Percentiles rank a stretch among this genome's conserved stretches.
Conservation (phyloP, 257 asterid species). For the Asclepias syriaca region DNA sequence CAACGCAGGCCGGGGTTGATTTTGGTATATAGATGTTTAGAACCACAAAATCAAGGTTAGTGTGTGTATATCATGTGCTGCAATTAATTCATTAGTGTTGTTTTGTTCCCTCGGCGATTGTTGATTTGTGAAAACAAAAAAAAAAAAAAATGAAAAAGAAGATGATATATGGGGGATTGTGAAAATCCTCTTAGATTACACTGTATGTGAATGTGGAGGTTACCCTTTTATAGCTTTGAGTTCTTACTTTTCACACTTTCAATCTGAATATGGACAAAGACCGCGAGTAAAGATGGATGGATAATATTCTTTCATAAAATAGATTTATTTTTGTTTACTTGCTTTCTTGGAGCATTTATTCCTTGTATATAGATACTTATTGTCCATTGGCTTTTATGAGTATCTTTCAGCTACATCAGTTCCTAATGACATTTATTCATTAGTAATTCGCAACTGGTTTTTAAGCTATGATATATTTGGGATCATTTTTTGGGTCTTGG, state of each 20-base stretch:
- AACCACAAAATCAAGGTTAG: constrained; percentile 21
- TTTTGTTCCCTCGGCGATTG: constrained; percentile 1
- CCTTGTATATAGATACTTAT: too few relatives aligned
- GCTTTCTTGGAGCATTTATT: background rate
- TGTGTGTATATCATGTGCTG: constrained; percentile 26
- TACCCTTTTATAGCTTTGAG: background rate
- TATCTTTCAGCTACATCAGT: too few relatives aligned
- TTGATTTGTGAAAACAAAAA: constrained; percentile 4
- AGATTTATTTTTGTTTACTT: background rate
- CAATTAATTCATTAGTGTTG: constrained; percentile 16
- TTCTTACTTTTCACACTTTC: background rate
- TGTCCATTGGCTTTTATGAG: too few relatives aligned
- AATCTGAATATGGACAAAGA: background rate
- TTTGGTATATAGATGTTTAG: constrained; percentile 14
- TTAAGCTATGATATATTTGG: too few relatives aligned
- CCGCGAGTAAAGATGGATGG: constrained; percentile 2
- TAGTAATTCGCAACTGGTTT: too few relatives aligned
- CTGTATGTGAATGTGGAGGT: constrained; percentile 10
- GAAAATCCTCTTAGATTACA: constrained; percentile 8
- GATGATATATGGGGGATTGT: constrained; percentile 4
- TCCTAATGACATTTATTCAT: too few relatives aligned
- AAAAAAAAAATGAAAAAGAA: background rate
- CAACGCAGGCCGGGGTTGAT: constrained; percentile 54
- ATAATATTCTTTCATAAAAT: background rate
- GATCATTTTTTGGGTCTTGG: too few relatives aligned